Percentiles rank a stretch among this genome's conserved stretches.
Evolutionary conservation across 2,329 filamentous ascomycete species (phyloP).

Genomic region (Hortaea sp.): DNA sequence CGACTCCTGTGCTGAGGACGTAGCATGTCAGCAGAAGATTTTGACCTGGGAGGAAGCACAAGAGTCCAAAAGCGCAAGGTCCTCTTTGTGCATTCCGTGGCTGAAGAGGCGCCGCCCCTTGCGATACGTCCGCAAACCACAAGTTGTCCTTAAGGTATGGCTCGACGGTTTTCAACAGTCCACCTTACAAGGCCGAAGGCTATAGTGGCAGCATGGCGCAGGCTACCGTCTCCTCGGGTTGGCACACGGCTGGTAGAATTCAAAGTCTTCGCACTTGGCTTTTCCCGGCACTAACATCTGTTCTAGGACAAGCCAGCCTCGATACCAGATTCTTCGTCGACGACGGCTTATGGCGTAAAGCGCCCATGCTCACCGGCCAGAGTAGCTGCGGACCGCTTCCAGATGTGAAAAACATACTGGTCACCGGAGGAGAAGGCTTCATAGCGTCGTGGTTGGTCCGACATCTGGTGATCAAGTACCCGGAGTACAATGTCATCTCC

Average conservation of each 20-base stretch:
- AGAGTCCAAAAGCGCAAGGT: not conserved
- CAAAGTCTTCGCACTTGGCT: no score
- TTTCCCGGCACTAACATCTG: no score
- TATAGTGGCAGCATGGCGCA: no score
- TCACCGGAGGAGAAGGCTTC: slow-evolving; percentile 77
- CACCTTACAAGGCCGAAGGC: no score
- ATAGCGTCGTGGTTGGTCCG: slow-evolving; percentile 79
- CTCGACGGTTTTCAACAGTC: no score
- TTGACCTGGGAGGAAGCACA: no score
- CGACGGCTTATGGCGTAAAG: slow-evolving; percentile 59
- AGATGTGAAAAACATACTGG: slow-evolving; percentile 69
- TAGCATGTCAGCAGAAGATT: not conserved
- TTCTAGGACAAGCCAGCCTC: slow-evolving; percentile 26
- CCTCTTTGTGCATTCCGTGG: not conserved
- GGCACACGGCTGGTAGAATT: not conserved
- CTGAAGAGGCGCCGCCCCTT: not conserved
- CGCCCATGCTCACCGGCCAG: slow-evolving; percentile 58
- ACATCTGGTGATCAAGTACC: slow-evolving; percentile 65
- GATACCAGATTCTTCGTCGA: slow-evolving; percentile 38
- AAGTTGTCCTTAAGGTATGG: no score
- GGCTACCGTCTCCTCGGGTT: not conserved
- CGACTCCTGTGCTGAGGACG: not conserved
- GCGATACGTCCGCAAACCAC: not conserved
- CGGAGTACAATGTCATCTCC: slow-evolving; percentile 68
- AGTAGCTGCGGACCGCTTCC: slow-evolving; percentile 60